phyloP scores from a whole-genome alignment of 257 asterid species.

The Solanum commersonii region DNA sequence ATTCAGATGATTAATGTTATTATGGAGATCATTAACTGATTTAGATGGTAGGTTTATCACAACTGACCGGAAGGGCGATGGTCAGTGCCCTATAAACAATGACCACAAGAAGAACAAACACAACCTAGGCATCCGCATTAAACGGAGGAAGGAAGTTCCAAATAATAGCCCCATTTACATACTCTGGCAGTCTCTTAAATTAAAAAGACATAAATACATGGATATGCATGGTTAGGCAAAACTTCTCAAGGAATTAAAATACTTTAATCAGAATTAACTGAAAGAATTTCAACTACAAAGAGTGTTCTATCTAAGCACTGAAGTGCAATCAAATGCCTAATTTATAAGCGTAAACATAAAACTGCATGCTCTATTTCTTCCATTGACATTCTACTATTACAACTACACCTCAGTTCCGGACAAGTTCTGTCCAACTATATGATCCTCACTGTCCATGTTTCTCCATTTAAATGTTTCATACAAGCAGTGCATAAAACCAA shows the following conservation, averaged over 20 bases:
- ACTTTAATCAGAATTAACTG: background rate
- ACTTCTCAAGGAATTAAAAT: background rate
- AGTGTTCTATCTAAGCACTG: background rate
- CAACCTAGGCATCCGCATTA: background rate
- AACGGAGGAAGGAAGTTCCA: background rate
- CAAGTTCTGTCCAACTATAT: background rate
- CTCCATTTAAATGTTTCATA: background rate
- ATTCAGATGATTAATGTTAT: background rate
- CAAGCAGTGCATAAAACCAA: background rate
- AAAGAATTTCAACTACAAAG: background rate
- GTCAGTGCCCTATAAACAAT: background rate
- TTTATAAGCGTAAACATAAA: background rate
- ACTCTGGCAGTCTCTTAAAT: background rate
- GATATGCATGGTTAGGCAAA: background rate
- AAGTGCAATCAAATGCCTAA: background rate
- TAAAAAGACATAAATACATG: background rate
- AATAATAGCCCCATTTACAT: background rate
- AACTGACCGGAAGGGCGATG: background rate
- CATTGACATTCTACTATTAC: background rate
- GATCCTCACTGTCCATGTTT: background rate
- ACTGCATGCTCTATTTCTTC: background rate
- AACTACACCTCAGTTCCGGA: background rate
- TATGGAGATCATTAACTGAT: background rate
- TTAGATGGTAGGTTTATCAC: background rate
- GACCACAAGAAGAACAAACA: background rate